A percentile compares a stretch with the other conserved stretches of the same genome.
Conservation (phyloP, 148 eudicot genomes). For the Rhododendron kiyosumense region DNA sequence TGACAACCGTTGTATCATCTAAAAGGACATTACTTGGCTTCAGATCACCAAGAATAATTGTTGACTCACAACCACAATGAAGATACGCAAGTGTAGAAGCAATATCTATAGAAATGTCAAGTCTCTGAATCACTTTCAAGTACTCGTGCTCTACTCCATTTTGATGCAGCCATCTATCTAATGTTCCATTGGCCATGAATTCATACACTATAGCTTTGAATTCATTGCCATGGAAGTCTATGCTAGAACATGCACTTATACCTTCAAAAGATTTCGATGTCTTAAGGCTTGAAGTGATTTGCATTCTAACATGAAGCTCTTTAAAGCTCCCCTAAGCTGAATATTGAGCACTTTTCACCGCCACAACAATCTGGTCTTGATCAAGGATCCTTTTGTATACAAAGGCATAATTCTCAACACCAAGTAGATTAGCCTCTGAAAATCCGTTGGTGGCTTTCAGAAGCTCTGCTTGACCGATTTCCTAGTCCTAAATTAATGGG, state of each 20-base stretch:
- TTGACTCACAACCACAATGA: not conserved
- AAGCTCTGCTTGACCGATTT: too few relatives aligned
- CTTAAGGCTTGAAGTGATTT: not conserved
- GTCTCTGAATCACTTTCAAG: not conserved
- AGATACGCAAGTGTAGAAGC: not conserved
- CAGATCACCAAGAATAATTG: not conserved
- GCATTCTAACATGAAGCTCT: not conserved
- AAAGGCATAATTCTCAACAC: too few relatives aligned
- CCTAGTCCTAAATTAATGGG: too few relatives aligned
- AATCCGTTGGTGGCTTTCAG: too few relatives aligned
- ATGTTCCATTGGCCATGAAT: not conserved
- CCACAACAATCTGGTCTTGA: too few relatives aligned
- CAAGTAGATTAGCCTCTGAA: too few relatives aligned
- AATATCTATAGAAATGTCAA: not conserved
- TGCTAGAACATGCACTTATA: not conserved
- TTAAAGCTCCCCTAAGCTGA: not conserved
- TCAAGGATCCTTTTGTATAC: too few relatives aligned
- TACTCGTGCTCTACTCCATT: not conserved
- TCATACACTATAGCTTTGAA: not conserved
- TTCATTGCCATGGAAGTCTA: not conserved
- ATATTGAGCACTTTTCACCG: too few relatives aligned
- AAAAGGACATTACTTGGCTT: not conserved
- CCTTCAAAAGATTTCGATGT: not conserved
- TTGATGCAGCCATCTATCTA: not conserved
- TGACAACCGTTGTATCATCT: not conserved